Conservation (phyloP, 768 basidiomycete genomes). For the Lentinus tigrinus region DNA sequence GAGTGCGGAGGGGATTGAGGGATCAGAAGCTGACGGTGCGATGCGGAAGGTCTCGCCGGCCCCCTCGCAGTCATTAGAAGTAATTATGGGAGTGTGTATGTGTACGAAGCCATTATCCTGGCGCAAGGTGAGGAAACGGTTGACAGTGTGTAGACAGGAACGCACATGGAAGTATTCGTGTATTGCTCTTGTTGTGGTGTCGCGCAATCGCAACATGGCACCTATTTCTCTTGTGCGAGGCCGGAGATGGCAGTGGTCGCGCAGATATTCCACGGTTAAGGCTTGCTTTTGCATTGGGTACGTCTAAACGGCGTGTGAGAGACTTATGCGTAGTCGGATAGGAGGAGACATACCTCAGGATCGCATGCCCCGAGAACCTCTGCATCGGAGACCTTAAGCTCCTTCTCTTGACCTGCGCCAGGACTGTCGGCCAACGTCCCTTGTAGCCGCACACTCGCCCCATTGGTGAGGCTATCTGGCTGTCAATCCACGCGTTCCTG, state of each 20-base stretch:
- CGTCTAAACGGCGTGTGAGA: slow-evolving; percentile 40
- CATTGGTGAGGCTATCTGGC: slow-evolving; percentile 41
- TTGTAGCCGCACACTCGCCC: slow-evolving; percentile 49
- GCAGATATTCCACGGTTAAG: slow-evolving; percentile 73
- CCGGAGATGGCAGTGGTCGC: slow-evolving; percentile 87
- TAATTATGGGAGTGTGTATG: slow-evolving; percentile 84
- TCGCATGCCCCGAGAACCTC: slow-evolving; percentile 56
- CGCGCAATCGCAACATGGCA: slow-evolving; percentile 74
- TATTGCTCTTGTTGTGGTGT: slow-evolving; percentile 53
- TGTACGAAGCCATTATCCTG: slow-evolving; percentile 62
- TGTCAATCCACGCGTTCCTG: background rate
- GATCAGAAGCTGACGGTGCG: slow-evolving; percentile 33
- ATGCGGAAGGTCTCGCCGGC: slow-evolving; percentile 90
- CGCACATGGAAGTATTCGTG: slow-evolving; percentile 70
- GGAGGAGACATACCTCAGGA: slow-evolving; percentile 44
- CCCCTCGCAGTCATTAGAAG: slow-evolving; percentile 92
- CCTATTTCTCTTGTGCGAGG: slow-evolving; percentile 71
- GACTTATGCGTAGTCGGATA: background rate
- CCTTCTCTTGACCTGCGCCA: slow-evolving; percentile 50
- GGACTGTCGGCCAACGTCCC: slow-evolving; percentile 48
- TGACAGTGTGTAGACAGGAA: too few relatives aligned
- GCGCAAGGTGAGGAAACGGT: too few relatives aligned
- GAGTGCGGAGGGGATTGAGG: slow-evolving; percentile 13
- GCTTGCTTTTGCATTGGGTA: slow-evolving; percentile 94
- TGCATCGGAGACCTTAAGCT: slow-evolving; percentile 49